phyloP scores from a whole-genome alignment of 352 stramenopile genomes.

The Peronospora destructor region DNA sequence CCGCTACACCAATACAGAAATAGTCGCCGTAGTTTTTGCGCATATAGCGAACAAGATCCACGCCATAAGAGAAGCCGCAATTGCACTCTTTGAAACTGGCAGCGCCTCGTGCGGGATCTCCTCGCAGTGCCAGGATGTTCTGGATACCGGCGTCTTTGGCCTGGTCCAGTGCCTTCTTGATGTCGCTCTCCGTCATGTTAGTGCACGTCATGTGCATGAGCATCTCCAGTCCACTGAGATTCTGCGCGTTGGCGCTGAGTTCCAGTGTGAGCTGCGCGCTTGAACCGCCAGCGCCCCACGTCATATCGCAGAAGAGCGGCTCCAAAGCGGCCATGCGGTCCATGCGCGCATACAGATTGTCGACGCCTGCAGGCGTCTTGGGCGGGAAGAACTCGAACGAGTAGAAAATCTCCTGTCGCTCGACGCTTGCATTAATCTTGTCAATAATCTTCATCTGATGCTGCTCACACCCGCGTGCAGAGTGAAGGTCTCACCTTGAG shows the following conservation, averaged over 20 bases:
- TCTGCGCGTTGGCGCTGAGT: constrained; percentile 88
- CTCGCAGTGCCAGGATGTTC: constrained; percentile 98
- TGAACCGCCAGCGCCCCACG: constrained; percentile 96
- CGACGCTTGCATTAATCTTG: constrained; percentile 80
- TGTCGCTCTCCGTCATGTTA: constrained; percentile 93
- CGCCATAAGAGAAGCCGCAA: constrained; percentile 89
- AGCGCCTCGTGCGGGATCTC: constrained; percentile 91
- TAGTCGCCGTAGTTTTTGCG: constrained; percentile 89
- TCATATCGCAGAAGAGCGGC: constrained; percentile 98
- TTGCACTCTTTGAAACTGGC: constrained; percentile 87
- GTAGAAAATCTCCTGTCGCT: constrained; percentile 86
- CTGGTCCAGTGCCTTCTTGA: constrained; percentile 89
- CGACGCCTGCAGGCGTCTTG: constrained; percentile 91
- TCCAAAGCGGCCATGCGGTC: constrained; percentile 92
- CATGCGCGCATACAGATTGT: constrained; percentile 97
- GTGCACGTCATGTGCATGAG: constrained; percentile 97
- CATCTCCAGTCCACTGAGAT: constrained; percentile 88
- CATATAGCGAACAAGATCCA: constrained; percentile 97
- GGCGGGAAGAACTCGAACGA: constrained; percentile 99
- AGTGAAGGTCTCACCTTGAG: constrained; percentile 3
- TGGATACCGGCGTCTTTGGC: constrained; percentile 91
- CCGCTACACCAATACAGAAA: constrained; percentile 95
- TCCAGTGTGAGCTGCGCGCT: constrained; percentile 95
- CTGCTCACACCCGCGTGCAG: neutral
- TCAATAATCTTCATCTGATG: constrained; percentile 80